These are phyloP conservation scores for Cladosporium cucumerinum DNA, from an alignment of 2,329 filamentous ascomycete genomes.

Conservation along the genomic window DNA sequence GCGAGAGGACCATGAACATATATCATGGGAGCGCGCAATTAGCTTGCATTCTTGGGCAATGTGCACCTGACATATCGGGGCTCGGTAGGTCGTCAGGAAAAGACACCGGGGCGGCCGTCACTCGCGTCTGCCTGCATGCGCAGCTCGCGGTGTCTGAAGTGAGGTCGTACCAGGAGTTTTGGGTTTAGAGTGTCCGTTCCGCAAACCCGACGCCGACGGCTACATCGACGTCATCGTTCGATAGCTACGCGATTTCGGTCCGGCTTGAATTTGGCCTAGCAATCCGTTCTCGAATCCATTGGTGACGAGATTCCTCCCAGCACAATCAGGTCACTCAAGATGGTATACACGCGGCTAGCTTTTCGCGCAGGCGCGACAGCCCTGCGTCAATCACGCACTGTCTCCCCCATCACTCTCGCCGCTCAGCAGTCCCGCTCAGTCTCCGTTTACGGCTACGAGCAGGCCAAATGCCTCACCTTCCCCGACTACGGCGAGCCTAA, in stretches of 20 bases:
- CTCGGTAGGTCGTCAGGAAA: not conserved
- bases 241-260: not conserved
- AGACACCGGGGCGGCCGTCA: not conserved
- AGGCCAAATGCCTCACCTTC: constrained; percentile 78
- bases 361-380: constrained; percentile 14
- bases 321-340: constrained; percentile 9
- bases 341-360: constrained; percentile 26
- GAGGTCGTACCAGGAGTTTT: constrained; percentile 3
- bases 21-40: not conserved
- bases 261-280: not conserved
- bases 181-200: not conserved
- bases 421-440: constrained; percentile 41
- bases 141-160: not conserved
- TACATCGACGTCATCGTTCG: constrained; percentile 4
- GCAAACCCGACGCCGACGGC: not conserved
- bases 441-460: constrained; percentile 73
- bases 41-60: not conserved
- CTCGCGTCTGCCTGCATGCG: not conserved
- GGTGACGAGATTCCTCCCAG: not conserved
- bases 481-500: constrained; percentile 70
- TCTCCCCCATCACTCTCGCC: constrained; percentile 5
- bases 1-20: not conserved
- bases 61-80: not conserved
- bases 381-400: constrained; percentile 7
- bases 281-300: not conserved